Base-by-base conservation (phyloP, 108 stramenopile species). In the Pseudonitzschia pungens region DNA sequence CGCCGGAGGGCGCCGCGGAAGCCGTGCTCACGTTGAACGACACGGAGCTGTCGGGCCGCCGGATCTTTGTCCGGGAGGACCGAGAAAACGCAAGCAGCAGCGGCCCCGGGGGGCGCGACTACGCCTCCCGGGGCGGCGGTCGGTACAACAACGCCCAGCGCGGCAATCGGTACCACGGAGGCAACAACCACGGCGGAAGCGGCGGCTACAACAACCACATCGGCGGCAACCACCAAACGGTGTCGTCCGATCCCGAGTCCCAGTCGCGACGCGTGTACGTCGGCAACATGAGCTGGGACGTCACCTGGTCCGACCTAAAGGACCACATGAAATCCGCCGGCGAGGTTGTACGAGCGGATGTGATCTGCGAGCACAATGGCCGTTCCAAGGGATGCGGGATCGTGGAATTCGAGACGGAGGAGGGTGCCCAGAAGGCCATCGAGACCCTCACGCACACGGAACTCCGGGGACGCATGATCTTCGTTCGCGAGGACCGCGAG, bases 331-430 rank as follows among this genome's bases (percentile, higher is more conserved):
- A 78, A 41, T 36, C 75, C 11, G 92, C 88, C 41, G 96, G 96
- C 4, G 85, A 89, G 32, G 96, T 96, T 4, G 70, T 79, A 0
- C 82, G 89, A 82, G 97, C 93, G 26, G 92, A 96, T 72, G 75
- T 99, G 54, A 91, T 97, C 73, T 85, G 76, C 48, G 92, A 87
- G 44, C 77, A 78, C 60, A 90, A 89, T 53, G 96, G 96, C 21
- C 87, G 93, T 11, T 93, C 90, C 42, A 95, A 93, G 71, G 97
- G 98, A 32, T 97, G 90, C 71, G 98, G 93, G 2, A 89, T 96
- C 64, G 98, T 98, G 28, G 96, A 96, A 70, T 98, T 84, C 72
- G 81, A 75, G 1, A 91, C 82, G 12, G 81, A 81, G n/a, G 91
- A 86, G 27, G 96, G 84, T 27, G 98, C 96, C 20, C 54, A 77